Conservation (phyloP, 1,284 basidiomycete species). For the Malassezia globosa region DNA sequence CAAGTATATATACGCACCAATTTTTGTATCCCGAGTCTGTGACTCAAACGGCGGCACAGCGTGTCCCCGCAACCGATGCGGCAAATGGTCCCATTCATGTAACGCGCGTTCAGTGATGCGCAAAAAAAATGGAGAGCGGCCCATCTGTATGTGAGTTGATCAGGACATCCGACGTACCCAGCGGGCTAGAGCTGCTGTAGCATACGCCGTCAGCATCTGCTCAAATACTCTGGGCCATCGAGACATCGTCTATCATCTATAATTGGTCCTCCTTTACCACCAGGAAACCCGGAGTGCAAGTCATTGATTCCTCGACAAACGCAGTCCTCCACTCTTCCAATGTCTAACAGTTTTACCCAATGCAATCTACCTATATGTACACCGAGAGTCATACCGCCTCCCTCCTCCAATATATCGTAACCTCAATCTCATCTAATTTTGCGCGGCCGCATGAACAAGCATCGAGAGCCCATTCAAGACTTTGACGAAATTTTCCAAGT, state of each 20-base stretch:
- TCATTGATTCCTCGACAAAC: neutral
- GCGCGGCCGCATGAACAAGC: conserved; percentile 25
- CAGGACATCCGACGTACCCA: neutral
- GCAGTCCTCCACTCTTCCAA: neutral
- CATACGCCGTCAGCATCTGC: conserved; percentile 8
- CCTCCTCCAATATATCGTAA: no score
- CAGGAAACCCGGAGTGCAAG: neutral
- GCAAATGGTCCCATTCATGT: conserved; percentile 16
- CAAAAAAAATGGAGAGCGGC: conserved; percentile 8
- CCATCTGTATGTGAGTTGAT: conserved; percentile 9
- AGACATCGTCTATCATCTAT: neutral
- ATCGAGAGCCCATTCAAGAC: conserved; percentile 37
- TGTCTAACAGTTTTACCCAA: no score
- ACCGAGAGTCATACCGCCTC: no score
- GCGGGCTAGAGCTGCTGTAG: neutral
- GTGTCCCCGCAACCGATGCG: conserved; percentile 6
- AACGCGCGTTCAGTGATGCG: conserved; percentile 10
- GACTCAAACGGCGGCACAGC: conserved; percentile 8
- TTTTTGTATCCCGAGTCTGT: neutral
- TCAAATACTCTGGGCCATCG: conserved; percentile 1
- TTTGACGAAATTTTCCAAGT: conserved; percentile 37
- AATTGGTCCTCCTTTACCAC: neutral
- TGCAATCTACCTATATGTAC: no score
- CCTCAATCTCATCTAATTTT: neutral
- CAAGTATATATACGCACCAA: conserved; percentile 3